Conservation (phyloP, 108 stramenopile genomes). For the Cylindrotheca closterium region DNA sequence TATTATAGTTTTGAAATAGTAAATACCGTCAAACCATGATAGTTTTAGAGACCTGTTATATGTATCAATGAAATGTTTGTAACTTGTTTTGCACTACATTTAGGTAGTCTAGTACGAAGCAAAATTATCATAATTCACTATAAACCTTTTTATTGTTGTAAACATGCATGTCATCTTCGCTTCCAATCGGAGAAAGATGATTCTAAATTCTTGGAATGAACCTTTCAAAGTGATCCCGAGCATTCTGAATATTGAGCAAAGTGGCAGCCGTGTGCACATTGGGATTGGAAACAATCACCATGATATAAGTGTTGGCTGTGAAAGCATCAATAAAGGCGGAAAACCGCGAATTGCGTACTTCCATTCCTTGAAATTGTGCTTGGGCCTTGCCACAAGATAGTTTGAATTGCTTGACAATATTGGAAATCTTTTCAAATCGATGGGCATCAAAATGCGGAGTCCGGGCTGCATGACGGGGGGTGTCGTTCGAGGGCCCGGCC, state of each 20-base stretch:
- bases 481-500: background rate
- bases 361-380: slow-evolving; percentile 96
- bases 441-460: slow-evolving; percentile 94
- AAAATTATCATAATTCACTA: no score
- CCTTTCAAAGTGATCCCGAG: slow-evolving; percentile 89
- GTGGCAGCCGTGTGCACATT: slow-evolving; percentile 86
- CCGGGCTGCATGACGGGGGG: slow-evolving; percentile 14
- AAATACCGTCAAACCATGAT: no score
- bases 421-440: slow-evolving; percentile 99
- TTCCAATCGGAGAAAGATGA: no score
- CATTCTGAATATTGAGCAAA: slow-evolving; percentile 91
- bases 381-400: slow-evolving; percentile 94
- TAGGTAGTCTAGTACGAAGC: no score
- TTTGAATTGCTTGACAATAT: slow-evolving; percentile 99
- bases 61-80: no score
- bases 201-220: slow-evolving; percentile 86
- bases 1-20: no score
- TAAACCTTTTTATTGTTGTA: no score
- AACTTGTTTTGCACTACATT: no score
- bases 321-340: slow-evolving; percentile 94
- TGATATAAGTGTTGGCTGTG: slow-evolving; percentile 97
- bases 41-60: no score
- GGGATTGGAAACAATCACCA: slow-evolving; percentile 94
- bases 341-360: slow-evolving; percentile 90
- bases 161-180: no score